Conservation (phyloP, 305 asterid genomes). For the Fraxinus greggii region DNA sequence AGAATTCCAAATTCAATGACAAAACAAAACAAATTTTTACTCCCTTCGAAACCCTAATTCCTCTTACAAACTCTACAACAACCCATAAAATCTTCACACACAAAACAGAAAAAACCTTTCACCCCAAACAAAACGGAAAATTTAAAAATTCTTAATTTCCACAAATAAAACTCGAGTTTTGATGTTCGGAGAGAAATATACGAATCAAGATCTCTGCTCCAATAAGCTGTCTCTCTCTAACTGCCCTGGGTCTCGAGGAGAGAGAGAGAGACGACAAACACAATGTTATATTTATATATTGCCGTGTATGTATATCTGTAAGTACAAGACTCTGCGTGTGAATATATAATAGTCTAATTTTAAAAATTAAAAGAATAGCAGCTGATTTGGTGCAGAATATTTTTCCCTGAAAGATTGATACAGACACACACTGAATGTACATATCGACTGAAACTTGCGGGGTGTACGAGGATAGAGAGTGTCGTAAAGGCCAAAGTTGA, state of each 20-base stretch:
- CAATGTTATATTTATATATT: not conserved
- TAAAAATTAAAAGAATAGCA: not conserved
- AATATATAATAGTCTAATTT: not conserved
- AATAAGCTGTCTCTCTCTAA: constrained; percentile 9
- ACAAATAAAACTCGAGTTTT: constrained; percentile 17
- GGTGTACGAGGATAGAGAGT: not conserved
- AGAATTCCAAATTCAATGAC: constrained; percentile 22
- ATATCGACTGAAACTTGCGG: not conserved
- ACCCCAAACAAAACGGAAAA: constrained; percentile 30
- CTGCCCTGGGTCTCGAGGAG: constrained; percentile 46
- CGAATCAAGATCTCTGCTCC: constrained; percentile 72
- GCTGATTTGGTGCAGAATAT: not conserved
- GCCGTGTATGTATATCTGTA: not conserved
- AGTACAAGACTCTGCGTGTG: not conserved
- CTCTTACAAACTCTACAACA: constrained; percentile 15
- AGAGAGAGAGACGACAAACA: constrained; percentile 46
- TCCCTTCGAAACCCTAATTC: constrained; percentile 48
- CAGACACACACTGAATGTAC: not conserved
- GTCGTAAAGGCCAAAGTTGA: not conserved
- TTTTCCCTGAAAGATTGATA: not conserved
- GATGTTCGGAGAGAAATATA: constrained; percentile 16
- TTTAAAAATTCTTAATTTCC: constrained; percentile 23
- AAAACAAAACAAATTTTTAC: not conserved
- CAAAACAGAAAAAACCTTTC: constrained; percentile 20
- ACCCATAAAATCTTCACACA: constrained; percentile 16